Percentiles rank a stretch among this genome's conserved stretches.
These are phyloP conservation scores for Pluteus cervinus DNA, from an alignment of 768 basidiomycete species.

Conservation along the genomic window DNA sequence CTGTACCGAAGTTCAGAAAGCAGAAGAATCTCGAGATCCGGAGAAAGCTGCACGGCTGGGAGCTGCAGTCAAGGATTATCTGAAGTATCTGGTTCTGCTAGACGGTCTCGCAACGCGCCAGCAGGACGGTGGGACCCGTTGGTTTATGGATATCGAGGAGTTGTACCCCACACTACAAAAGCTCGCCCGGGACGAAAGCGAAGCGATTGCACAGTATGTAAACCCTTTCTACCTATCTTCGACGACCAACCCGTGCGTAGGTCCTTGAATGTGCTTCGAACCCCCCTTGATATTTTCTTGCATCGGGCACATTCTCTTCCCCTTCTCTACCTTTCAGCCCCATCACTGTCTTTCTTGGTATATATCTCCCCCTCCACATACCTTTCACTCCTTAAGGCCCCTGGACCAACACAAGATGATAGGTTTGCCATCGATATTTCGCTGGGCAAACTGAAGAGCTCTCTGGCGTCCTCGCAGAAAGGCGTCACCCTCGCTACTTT, in stretches of 20 bases:
- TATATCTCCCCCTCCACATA: slow-evolving; percentile 68
- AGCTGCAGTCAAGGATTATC: slow-evolving; percentile 42
- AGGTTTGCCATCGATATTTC: slow-evolving; percentile 55
- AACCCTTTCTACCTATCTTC: slow-evolving; percentile 1
- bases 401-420: slow-evolving; percentile 13
- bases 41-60: slow-evolving; percentile 47
- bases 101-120: slow-evolving; percentile 60
- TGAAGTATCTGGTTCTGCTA: slow-evolving; percentile 66
- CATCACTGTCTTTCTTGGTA: slow-evolving; percentile 67
- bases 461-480: slow-evolving; percentile 31
- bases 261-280: slow-evolving; percentile 28
- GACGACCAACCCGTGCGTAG: slow-evolving; percentile 20
- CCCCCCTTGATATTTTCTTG: slow-evolving; percentile 70
- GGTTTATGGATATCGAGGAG: slow-evolving; percentile 67
- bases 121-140: slow-evolving; percentile 59
- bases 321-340: slow-evolving; percentile 62
- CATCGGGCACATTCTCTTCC: slow-evolving; percentile 61
- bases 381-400: slow-evolving; percentile 46
- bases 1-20: slow-evolving; percentile 53
- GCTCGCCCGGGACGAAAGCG: slow-evolving; percentile 49
- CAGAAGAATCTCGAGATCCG: slow-evolving; percentile 42
- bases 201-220: slow-evolving; percentile 47
- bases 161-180: slow-evolving; percentile 42
- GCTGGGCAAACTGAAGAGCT: slow-evolving; percentile 37
- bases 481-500: slow-evolving; percentile 57